phyloP scores from a whole-genome alignment of 495 filamentous ascomycete species.

The Lasiosphaeria hispida region DNA sequence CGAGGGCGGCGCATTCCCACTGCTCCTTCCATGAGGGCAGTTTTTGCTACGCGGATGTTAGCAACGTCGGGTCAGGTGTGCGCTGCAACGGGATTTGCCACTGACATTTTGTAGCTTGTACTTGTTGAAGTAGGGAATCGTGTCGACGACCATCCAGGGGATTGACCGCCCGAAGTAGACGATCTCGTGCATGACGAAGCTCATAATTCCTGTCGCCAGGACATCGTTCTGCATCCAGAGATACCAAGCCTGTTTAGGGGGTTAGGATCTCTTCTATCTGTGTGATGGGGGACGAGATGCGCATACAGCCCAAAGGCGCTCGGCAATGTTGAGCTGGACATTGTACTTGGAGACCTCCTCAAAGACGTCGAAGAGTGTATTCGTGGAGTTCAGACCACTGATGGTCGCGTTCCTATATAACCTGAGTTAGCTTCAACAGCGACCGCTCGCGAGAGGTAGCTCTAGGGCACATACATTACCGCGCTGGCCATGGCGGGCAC shows the following conservation, averaged over 20 bases:
- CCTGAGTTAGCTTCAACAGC: conserved; percentile 19
- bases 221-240: conserved; percentile 98
- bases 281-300: neutral
- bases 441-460: neutral
- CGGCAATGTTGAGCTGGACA: conserved; percentile 78
- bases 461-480: conserved; percentile 32
- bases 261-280: neutral
- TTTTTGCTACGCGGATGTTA: conserved; percentile 62
- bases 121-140: conserved; percentile 78
- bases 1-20: conserved; percentile 88
- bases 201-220: conserved; percentile 94
- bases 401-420: conserved; percentile 44
- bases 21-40: conserved; percentile 86
- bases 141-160: conserved; percentile 92
- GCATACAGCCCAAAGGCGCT: conserved; percentile 85
- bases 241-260: conserved; percentile 65
- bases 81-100: conserved; percentile 12
- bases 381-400: conserved; percentile 46
- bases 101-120: conserved; percentile 91
- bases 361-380: conserved; percentile 76
- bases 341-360: conserved; percentile 85
- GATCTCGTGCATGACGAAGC: conserved; percentile 88
- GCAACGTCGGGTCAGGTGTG: neutral
- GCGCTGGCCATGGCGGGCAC: conserved; percentile 36
- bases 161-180: conserved; percentile 92